These are phyloP conservation scores for Trichosporon coremiiforme DNA, from an alignment of 1,284 basidiomycete genomes.

Conservation along the genomic window DNA sequence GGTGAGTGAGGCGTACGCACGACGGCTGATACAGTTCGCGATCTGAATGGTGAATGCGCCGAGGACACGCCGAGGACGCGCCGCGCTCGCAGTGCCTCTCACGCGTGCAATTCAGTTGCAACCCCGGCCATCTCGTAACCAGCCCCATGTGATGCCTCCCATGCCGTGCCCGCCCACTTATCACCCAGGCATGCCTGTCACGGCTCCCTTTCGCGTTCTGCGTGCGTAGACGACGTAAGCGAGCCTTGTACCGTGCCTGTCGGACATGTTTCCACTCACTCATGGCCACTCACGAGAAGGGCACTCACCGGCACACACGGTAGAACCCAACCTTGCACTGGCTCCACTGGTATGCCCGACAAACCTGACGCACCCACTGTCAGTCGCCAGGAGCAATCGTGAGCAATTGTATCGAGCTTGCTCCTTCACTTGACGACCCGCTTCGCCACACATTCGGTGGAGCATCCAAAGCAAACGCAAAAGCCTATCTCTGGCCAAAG, in stretches of 20 bases:
- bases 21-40: background rate
- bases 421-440: too few species aligned
- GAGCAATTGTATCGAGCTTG: background rate
- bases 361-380: background rate
- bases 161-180: conserved; percentile 1
- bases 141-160: conserved; percentile 7
- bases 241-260: background rate
- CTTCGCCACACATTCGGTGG: conserved; percentile 9
- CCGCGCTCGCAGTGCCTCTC: background rate
- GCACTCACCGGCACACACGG: background rate
- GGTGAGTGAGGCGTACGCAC: background rate
- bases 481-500: background rate
- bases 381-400: background rate
- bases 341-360: background rate
- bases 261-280: background rate
- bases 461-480: background rate
- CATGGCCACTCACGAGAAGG: background rate
- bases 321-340: background rate
- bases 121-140: conserved; percentile 3
- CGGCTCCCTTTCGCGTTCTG: background rate
- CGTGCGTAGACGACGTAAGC: background rate
- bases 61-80: background rate
- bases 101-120: conserved; percentile 6
- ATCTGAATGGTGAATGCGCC: background rate
- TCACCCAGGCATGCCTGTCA: background rate